Evolutionary conservation across 2,329 filamentous ascomycete species (phyloP), one percentile per base, ranked within the genome.

Genomic region (Cladosporium velox): DNA sequence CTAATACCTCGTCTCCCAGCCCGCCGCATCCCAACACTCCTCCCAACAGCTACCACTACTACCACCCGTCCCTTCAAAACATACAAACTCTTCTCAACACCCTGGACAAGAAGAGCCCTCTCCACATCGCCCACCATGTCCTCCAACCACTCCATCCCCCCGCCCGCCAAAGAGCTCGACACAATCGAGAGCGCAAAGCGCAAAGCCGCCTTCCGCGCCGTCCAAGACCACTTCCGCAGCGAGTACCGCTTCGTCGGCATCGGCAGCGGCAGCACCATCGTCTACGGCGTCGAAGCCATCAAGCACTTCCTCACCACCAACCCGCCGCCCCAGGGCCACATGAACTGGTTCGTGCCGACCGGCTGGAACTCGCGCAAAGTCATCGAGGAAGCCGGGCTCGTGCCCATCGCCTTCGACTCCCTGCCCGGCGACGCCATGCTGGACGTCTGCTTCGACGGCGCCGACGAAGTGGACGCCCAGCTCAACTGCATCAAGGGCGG

Each of bases 401-500:
- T 86, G 28, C 88, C 95, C 14, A 87, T 93, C 64, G 88, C 88
- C 71, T 91, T 96, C 73, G 90, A 94, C 74, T 87, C 90, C 67
- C 82, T 96, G 18, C 90, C 91, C 0, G 76, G 83, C 49, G 83
- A 84, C 64, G 81, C 81, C 18, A 76, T 88, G 76, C 85, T 99
- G 32, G 94, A 98, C 74, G 90, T 98, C 21, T 91, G 91, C 59
- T 99, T 99, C 77, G 95, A 99, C 76, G 95, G 95, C 64, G 95
- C 95, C 4, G 95, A 99, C 77, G 95, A 99, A 82, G 93, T 99
- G 35, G 95, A 99, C 77, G 89, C 92, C 57, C 91, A 96, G 62
- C 81, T 99, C 67, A 99, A 98, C 80, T 92, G 94, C 76, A 98
- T 99, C 82, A 98, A 98, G 83, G 95, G 95, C 64, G 95, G 95